These are phyloP conservation scores for Lentinus brumalis DNA, from an alignment of 768 basidiomycete species.

Conservation along the genomic window DNA sequence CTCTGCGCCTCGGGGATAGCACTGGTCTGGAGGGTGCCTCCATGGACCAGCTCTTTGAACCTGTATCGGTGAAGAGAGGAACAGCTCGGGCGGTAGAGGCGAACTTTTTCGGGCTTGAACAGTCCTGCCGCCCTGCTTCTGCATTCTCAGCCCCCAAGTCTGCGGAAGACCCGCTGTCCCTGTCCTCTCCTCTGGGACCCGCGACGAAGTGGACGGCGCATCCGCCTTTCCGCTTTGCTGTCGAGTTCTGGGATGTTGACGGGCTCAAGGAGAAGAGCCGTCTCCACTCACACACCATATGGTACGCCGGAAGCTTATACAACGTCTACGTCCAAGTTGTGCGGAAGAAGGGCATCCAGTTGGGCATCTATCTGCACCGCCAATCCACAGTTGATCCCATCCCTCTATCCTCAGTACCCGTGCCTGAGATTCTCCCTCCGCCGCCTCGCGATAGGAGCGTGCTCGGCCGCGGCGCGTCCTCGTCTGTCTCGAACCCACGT, in stretches of 20 bases:
- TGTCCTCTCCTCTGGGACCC: conserved; percentile 38
- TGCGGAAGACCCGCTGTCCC: background rate
- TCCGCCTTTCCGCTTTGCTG: conserved; percentile 81
- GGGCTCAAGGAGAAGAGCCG: conserved; percentile 82
- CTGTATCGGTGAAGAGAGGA: conserved; percentile 15
- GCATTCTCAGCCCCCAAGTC: conserved; percentile 8
- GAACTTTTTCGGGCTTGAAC: conserved; percentile 66
- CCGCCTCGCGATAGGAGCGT: conserved; percentile 11
- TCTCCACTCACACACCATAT: conserved; percentile 82
- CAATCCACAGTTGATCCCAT: conserved; percentile 81
- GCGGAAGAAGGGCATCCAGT: conserved; percentile 76
- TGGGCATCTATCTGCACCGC: conserved; percentile 88
- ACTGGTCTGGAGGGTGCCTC: conserved; percentile 52
- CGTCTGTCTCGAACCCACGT: conserved; percentile 18
- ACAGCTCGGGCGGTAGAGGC: conserved; percentile 42
- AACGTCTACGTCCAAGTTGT: conserved; percentile 90
- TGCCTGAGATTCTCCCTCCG: background rate
- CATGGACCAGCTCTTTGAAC: conserved; percentile 72
- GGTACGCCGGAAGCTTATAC: conserved; percentile 87
- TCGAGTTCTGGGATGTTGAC: conserved; percentile 90
- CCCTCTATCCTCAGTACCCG: conserved; percentile 67
- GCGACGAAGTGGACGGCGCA: conserved; percentile 67
- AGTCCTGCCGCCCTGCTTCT: conserved; percentile 43
- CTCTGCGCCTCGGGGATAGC: conserved; percentile 73
- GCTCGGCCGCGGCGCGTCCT: conserved; percentile 9